These are phyloP conservation scores for Mortierella sp. DNA, from an alignment of 371 early-diverging fungal species.

Conservation along the genomic window DNA sequence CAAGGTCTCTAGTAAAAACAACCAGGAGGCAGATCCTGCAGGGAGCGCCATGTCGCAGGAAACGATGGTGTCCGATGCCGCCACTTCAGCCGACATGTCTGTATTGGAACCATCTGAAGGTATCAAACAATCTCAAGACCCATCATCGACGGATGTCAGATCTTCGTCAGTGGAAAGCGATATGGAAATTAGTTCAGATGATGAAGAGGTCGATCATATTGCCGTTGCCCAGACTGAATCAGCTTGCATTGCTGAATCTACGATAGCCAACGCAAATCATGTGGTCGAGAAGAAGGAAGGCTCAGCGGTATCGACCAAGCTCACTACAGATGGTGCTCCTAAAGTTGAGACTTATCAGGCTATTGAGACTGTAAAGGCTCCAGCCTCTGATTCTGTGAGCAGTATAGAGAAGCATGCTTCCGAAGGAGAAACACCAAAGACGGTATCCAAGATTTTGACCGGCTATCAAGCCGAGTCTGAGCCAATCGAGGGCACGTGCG, in stretches of 20 bases:
- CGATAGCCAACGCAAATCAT: not conserved
- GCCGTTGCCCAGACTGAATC: not conserved
- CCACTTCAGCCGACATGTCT: not conserved
- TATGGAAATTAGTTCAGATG: conserved; percentile 3
- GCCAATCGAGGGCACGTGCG: not conserved
- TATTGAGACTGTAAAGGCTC: not conserved
- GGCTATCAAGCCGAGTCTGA: conserved; percentile 7
- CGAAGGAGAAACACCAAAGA: not conserved
- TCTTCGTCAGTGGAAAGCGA: not conserved
- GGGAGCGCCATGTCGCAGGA: not conserved
- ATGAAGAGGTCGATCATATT: not conserved
- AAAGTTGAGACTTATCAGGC: not conserved
- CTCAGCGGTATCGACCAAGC: not conserved
- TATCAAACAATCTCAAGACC: not conserved
- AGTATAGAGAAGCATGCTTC: not conserved
- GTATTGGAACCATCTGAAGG: not conserved
- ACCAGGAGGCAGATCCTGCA: not conserved
- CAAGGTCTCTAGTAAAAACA: not conserved
- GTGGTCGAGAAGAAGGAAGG: not conserved
- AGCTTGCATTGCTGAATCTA: no score
- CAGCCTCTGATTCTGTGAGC: not conserved
- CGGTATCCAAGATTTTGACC: not conserved
- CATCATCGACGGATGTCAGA: not conserved
- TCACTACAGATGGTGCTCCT: not conserved
- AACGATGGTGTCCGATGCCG: not conserved